Percentiles rank a stretch among this genome's conserved stretches.
These are phyloP conservation scores for Emiliania huxleyi DNA, from an alignment of 78 protist species.

Conservation along the genomic window DNA sequence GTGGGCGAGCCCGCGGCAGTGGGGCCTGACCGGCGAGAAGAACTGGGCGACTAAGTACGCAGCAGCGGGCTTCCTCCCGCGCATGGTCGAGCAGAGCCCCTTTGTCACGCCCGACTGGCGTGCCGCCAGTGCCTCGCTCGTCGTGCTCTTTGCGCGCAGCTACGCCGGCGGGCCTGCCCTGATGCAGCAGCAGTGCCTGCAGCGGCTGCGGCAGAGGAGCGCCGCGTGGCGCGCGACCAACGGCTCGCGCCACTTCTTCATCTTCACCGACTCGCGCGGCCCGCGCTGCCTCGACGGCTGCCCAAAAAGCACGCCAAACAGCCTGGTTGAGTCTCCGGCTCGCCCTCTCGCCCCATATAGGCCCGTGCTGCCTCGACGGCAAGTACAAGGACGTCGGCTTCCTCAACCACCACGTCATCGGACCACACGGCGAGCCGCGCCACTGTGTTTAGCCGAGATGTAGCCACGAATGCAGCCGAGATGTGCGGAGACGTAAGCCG, in stretches of 20 bases:
- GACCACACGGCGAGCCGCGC: neutral
- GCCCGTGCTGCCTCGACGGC: conserved; percentile 13
- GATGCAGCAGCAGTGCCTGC: neutral
- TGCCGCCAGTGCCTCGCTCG: neutral
- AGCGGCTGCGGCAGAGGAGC: neutral
- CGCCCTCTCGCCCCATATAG: too few relatives aligned
- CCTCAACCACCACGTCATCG: neutral
- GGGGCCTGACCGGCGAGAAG: too few relatives aligned
- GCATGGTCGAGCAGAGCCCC: neutral
- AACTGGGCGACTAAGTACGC: too few relatives aligned
- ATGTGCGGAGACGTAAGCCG: too few relatives aligned
- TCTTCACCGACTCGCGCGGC: neutral
- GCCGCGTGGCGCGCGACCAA: neutral
- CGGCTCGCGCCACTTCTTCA: neutral
- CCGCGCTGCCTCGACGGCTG: too few relatives aligned
- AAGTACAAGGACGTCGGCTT: neutral
- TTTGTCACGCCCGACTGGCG: conserved; percentile 15
- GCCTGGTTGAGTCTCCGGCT: too few relatives aligned
- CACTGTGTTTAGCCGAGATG: too few relatives aligned
- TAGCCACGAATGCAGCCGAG: too few relatives aligned
- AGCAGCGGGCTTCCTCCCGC: neutral
- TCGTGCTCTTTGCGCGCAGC: neutral
- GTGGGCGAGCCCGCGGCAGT: too few relatives aligned
- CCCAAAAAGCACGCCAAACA: too few relatives aligned
- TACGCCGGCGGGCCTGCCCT: neutral